Evolutionary conservation across 2,329 filamentous ascomycete genomes (phyloP), one percentile per base, ranked within the genome.

Genomic region (Ophiocordyceps camponoti-floridani): DNA sequence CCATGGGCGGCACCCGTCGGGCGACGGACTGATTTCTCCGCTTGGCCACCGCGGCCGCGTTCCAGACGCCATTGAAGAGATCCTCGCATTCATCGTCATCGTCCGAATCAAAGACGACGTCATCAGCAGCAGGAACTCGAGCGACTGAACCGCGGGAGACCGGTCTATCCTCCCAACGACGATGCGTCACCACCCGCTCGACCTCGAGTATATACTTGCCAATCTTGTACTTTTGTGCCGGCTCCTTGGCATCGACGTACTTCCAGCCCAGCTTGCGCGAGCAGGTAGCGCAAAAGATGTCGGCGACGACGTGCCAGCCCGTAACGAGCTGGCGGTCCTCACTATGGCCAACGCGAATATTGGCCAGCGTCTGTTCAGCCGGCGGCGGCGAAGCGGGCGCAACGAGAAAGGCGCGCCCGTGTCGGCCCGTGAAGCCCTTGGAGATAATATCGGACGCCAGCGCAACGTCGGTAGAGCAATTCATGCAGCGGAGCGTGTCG

Each of bases 171-270:
- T 60, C 75, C 76, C 75, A 81, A 45, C 58, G 62, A 31, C 67
- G 65, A 41, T 66, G 63, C 12, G 67, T 62, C 23, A 72, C 64
- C 14, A 79, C 70, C 44, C 73, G 63, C 55, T 72, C 69, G 37
- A 70, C 74, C 62, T 82, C 78, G 37, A 82, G 57, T 28, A 82
- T 81, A 55, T 74, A 82, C 57, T 81, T 82, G 51, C 77, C 77
- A 43, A 81, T 66, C 59, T 82, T 82, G 64, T 82, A 82, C 54
- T 67, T 69, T 56, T 82, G 78, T 42, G 65, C 60, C 45, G 62
- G 53, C 51, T 80, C 73, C 47, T 67, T 68, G 2, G 77, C 77
- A 55, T 78, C 73, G 40, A 81, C 66, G 53, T 82, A 82, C 58
- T 81, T 81, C 78, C 78, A 82, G 16, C 78, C 78, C 9, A 82